Evolutionary conservation across 371 early-diverging fungal species (phyloP).

Genomic region (Lichtheimia hyalospora): DNA sequence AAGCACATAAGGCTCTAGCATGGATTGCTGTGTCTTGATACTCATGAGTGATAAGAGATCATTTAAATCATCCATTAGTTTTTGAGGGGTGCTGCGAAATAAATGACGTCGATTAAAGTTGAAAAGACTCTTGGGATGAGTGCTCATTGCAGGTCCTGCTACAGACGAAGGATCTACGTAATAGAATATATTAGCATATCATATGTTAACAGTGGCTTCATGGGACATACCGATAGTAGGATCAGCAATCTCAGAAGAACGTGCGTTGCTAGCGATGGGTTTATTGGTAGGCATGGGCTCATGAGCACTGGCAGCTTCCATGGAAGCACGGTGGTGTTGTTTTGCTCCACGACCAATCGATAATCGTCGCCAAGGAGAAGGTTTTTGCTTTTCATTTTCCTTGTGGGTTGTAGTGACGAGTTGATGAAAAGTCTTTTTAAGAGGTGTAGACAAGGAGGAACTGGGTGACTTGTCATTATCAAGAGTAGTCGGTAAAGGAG

Average conservation of each 20-base stretch:
- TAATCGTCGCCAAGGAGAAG: constrained; percentile 16
- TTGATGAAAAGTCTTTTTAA: constrained; percentile 18
- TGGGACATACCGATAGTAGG: too few species aligned
- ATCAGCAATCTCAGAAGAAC: too few species aligned
- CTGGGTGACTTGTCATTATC: background rate
- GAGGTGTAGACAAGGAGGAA: constrained; percentile 19
- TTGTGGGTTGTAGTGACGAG: constrained; percentile 1
- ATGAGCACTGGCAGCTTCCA: constrained; percentile 12
- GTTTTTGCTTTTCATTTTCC: constrained; percentile 1
- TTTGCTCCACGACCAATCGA: constrained; percentile 14
- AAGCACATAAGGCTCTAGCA: constrained; percentile 22
- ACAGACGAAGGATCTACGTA: too few species aligned
- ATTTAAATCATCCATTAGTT: constrained; percentile 30
- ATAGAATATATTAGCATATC: too few species aligned
- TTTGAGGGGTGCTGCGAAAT: constrained; percentile 25
- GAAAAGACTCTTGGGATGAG: constrained; percentile 33
- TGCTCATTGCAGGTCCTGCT: constrained; percentile 3
- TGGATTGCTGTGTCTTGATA: constrained; percentile 14
- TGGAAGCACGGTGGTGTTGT: constrained; percentile 9
- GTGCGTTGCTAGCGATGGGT: background rate
- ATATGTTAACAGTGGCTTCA: too few species aligned
- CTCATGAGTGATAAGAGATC: constrained; percentile 18
- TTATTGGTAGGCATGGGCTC: constrained; percentile 10
- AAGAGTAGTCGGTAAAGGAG: constrained; percentile 6
- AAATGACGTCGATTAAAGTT: constrained; percentile 36